phyloP scores from a whole-genome alignment of 2,329 filamentous ascomycete species.

The Fusarium sp. region DNA sequence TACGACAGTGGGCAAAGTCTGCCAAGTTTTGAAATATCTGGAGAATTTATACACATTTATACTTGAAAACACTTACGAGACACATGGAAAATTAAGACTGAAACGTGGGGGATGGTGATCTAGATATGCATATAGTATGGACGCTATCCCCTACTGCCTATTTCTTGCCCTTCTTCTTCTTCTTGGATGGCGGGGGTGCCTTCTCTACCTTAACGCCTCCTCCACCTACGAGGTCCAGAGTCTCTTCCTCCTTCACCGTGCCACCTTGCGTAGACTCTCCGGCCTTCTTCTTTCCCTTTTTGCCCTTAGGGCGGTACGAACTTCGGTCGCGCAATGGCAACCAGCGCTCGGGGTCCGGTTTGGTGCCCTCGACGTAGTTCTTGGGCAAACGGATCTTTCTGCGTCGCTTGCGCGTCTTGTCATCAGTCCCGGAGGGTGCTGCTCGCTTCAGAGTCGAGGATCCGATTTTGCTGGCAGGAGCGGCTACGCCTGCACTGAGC shows the following conservation, averaged over 20 bases:
- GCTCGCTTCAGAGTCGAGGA: conserved; percentile 61
- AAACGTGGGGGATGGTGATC: background rate
- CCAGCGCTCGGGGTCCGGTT: conserved; percentile 92
- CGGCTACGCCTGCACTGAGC: conserved; percentile 71
- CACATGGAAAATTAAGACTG: background rate
- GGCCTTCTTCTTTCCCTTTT: conserved; percentile 88
- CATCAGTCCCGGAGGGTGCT: conserved; percentile 50
- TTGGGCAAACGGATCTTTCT: conserved; percentile 75
- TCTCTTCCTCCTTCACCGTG: conserved; percentile 78
- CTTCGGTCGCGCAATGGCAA: conserved; percentile 89
- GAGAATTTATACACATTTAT: background rate
- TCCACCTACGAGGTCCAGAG: conserved; percentile 70
- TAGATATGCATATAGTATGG: conserved; percentile 4
- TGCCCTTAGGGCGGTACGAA: conserved; percentile 88
- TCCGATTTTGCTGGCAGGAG: conserved; percentile 52
- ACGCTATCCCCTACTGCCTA: conserved; percentile 44
- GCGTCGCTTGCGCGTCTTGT: conserved; percentile 65
- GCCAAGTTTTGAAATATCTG: background rate
- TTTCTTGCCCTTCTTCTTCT: conserved; percentile 66
- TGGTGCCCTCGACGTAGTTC: conserved; percentile 80
- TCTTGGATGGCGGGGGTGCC: conserved; percentile 59
- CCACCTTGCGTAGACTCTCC: conserved; percentile 87
- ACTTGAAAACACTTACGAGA: background rate
- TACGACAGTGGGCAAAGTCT: background rate
- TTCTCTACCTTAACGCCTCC: conserved; percentile 74